Conservation (phyloP, 2,329 filamentous ascomycete species). For the Cladorrhinum sp. region DNA sequence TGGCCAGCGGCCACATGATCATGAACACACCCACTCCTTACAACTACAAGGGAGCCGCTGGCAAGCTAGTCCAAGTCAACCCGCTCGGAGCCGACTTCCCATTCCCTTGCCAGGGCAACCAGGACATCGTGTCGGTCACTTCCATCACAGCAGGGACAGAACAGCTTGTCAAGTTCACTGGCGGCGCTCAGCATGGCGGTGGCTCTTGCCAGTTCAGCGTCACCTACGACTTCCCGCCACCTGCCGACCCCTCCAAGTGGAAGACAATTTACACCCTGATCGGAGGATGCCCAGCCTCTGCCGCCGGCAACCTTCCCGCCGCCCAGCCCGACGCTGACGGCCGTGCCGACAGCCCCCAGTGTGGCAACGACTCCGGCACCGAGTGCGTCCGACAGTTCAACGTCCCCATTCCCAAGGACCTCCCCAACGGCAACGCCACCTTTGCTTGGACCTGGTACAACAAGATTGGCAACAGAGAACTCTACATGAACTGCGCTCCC, state of each 20-base stretch:
- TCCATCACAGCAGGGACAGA: conserved; percentile 19
- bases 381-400: conserved; percentile 30
- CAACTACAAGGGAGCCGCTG: conserved; percentile 21
- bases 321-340: conserved; percentile 17
- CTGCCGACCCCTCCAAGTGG: conserved; percentile 27
- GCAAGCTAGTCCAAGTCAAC: conserved; percentile 19
- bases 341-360: conserved; percentile 20
- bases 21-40: conserved; percentile 28
- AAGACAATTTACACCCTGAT: conserved; percentile 34
- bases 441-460: conserved; percentile 64
- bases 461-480: conserved; percentile 59
- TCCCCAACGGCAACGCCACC: conserved; percentile 42
- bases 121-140: conserved; percentile 16
- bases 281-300: conserved; percentile 33
- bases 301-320: conserved; percentile 15
- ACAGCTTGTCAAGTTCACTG: conserved; percentile 30
- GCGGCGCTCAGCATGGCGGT: conserved; percentile 33
- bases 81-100: conserved; percentile 19
- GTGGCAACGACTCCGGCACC: conserved; percentile 27
- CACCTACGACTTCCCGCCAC: conserved; percentile 28
- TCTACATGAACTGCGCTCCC: conserved; percentile 67
- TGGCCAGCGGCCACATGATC: conserved; percentile 24
- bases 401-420: conserved; percentile 28
- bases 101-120: conserved; percentile 27
- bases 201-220: conserved; percentile 34